These are phyloP conservation scores for Oryza meyeriana DNA, from an alignment of 176 grass and related monocot genomes.

Conservation along the genomic window DNA sequence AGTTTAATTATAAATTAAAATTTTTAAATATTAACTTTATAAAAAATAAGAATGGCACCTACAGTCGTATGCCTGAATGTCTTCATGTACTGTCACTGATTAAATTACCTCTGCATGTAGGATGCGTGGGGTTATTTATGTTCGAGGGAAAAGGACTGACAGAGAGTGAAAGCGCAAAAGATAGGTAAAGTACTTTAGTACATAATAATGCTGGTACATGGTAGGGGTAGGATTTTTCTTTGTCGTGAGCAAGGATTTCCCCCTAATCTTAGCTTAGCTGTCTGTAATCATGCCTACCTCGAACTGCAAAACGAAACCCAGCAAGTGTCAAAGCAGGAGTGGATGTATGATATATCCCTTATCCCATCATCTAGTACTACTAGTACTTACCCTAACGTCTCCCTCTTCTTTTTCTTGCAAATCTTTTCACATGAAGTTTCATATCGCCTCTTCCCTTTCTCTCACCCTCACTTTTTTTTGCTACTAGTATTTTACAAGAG, in stretches of 20 bases:
- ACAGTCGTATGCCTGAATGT: neutral
- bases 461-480: too few relatives aligned
- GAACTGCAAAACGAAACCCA: neutral
- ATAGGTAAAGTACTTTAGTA: neutral
- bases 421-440: constrained; percentile 39
- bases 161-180: neutral
- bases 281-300: constrained; percentile 32
- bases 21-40: too few relatives aligned
- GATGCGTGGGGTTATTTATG: neutral
- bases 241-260: neutral
- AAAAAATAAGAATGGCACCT: too few relatives aligned
- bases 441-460: neutral
- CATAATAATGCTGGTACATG: neutral
- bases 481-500: neutral
- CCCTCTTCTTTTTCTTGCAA: neutral
- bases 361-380: neutral
- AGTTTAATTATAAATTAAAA: too few relatives aligned
- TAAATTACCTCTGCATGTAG: neutral
- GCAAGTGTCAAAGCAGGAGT: neutral
- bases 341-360: constrained; percentile 4
- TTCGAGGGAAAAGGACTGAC: neutral
- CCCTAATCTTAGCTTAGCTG: neutral
- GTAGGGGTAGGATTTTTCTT: neutral
- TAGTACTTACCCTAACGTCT: neutral
- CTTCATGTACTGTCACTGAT: neutral